Percentiles rank a stretch among this genome's conserved stretches.
These are phyloP conservation scores for Alternaria atra DNA, from an alignment of 2,329 filamentous ascomycete species.

Conservation along the genomic window DNA sequence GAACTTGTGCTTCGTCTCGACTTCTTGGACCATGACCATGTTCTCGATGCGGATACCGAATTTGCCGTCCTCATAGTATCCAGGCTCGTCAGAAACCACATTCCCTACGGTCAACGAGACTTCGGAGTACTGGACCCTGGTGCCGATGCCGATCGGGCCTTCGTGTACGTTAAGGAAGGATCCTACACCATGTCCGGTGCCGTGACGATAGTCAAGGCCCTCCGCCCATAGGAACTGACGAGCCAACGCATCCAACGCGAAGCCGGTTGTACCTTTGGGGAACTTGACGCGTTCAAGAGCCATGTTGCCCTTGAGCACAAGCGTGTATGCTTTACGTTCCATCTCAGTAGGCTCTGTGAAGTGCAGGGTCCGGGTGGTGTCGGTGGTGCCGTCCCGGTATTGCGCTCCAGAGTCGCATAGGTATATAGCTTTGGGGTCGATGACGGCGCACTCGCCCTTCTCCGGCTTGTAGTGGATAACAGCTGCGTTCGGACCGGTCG, in stretches of 20 bases:
- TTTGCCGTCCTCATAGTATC: slow-evolving; percentile 94
- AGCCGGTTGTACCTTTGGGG: slow-evolving; percentile 93
- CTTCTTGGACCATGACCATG: slow-evolving; percentile 87
- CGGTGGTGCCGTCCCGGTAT: slow-evolving; percentile 93
- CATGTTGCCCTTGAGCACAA: slow-evolving; percentile 95
- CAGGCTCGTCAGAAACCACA: slow-evolving; percentile 94
- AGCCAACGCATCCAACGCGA: slow-evolving; percentile 86
- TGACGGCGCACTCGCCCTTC: slow-evolving; percentile 78
- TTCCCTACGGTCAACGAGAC: slow-evolving; percentile 91
- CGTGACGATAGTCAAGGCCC: slow-evolving; percentile 93
- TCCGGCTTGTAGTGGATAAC: slow-evolving; percentile 95
- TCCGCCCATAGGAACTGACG: slow-evolving; percentile 93
- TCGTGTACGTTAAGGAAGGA: slow-evolving; percentile 97
- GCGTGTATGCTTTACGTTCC: slow-evolving; percentile 88
- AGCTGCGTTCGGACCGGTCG: slow-evolving; percentile 89
- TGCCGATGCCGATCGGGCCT: slow-evolving; percentile 95
- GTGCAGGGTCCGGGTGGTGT: slow-evolving; percentile 92
- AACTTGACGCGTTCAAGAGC: slow-evolving; percentile 86
- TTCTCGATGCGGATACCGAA: slow-evolving; percentile 98
- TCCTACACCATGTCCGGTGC: slow-evolving; percentile 94
- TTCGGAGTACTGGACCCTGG: slow-evolving; percentile 88
- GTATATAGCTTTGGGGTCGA: slow-evolving; percentile 87
- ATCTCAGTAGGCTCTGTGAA: slow-evolving; percentile 85
- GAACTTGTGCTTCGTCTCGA: slow-evolving; percentile 86
- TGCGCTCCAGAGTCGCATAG: slow-evolving; percentile 98